These are phyloP conservation scores for Neurospora discreta DNA, from an alignment of 495 filamentous ascomycete species.

Conservation along the genomic window DNA sequence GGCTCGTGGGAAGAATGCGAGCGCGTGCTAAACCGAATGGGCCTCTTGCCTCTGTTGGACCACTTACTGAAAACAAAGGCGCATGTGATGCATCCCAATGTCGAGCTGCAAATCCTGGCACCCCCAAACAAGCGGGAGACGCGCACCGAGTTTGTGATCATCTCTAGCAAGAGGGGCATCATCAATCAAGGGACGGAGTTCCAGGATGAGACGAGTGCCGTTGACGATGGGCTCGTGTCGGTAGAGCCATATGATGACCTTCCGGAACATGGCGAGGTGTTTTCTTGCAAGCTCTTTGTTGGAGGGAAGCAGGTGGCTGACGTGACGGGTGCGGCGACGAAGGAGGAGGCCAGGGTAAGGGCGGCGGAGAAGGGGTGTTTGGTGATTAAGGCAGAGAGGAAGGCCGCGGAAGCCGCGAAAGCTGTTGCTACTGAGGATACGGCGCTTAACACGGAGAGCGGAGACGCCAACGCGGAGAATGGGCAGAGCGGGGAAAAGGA, in stretches of 20 bases:
- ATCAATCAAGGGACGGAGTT: slow-evolving; percentile 17
- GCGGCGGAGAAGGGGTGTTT: slow-evolving; percentile 41
- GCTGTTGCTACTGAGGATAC: neutral
- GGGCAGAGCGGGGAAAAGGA: neutral
- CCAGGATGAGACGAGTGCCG: slow-evolving; percentile 40
- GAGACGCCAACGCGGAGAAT: neutral
- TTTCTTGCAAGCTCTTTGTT: slow-evolving; percentile 40
- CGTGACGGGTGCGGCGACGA: slow-evolving; percentile 35
- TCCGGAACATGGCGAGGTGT: slow-evolving; percentile 13
- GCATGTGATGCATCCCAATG: slow-evolving; percentile 63
- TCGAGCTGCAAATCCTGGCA: slow-evolving; percentile 48
- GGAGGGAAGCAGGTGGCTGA: slow-evolving; percentile 35
- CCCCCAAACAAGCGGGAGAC: neutral
- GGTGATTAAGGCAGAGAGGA: slow-evolving; percentile 8
- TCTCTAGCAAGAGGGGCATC: neutral
- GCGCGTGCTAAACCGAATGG: slow-evolving; percentile 48
- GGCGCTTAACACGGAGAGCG: too few relatives aligned
- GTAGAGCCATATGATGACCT: slow-evolving; percentile 7
- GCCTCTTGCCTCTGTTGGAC: slow-evolving; percentile 51
- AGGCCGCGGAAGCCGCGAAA: neutral
- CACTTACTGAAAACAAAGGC: slow-evolving; percentile 49
- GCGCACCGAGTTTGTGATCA: neutral
- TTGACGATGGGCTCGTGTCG: slow-evolving; percentile 10
- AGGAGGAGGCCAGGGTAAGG: slow-evolving; percentile 45
- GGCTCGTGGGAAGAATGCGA: slow-evolving; percentile 48